Base-by-base conservation (phyloP, 106 monocot species). In the Gastrodia elata region DNA sequence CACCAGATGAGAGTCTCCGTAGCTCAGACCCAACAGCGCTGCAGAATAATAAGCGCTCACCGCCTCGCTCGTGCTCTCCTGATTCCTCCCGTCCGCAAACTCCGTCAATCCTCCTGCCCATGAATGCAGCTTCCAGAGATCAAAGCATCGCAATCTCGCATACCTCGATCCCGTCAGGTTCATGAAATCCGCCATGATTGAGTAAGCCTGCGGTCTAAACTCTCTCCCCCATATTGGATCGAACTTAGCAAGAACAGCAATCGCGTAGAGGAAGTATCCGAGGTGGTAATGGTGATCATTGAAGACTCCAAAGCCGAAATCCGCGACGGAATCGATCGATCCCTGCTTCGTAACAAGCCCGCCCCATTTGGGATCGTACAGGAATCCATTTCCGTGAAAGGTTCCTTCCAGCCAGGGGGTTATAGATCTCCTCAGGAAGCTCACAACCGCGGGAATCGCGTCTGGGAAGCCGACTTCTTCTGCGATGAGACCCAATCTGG, bases 51-150 rank as follows among this genome's bases (percentile, higher is more conserved):
- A 94, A 3, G 89, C 94, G 55, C 89, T 91, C 59, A 94, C 88
- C 0, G 91, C 94, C 79, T 94, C 94, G 56, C 94, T 94, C 1
- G 94, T 91, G 88, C 94, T 94, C 82, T 91, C 94, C 77, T 94
- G 94, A 28, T 94, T 94, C 82, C 94, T 72, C 18, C 94, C 94
- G 41, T 94, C 94, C 0, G 35, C 91, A 22, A 94, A 94, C 57
- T 91, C 94, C 0, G 94, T 94, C 70, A 94, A 70, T 8, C 91
- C 94, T 2, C 94, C 94, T 2, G 94, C 91, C 94, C 94, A 94
- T 9, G 94, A 94, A 39, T 94, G 94, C 68, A 94, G 75, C 84
- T 89, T 91, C 94, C 94, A 94, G 18, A 87, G 59, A 73, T 94
- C 94, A 20, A 94, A 91, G 73, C 86, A 86, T 73, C 94, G 73